phyloP scores from a whole-genome alignment of 768 basidiomycete genomes.

The Tephrocybe sp. region DNA sequence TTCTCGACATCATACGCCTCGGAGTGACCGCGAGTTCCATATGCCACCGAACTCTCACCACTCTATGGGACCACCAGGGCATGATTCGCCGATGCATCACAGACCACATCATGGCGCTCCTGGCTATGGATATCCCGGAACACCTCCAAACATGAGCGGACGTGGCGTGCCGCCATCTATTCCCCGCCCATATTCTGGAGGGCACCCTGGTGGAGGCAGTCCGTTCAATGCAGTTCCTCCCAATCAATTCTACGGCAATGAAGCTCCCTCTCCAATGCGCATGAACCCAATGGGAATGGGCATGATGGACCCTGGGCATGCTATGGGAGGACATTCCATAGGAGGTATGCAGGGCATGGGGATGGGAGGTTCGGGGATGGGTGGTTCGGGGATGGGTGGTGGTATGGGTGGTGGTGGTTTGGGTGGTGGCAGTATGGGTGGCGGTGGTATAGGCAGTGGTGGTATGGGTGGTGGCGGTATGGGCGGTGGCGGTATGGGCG shows the following conservation, averaged over 20 bases:
- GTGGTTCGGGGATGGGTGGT: conserved; percentile 14
- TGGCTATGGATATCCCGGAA: conserved; percentile 31
- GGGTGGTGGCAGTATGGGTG: conserved; percentile 6
- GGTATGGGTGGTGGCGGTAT: conserved; percentile 21
- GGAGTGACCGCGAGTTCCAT: conserved; percentile 28
- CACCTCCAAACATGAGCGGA: conserved; percentile 28
- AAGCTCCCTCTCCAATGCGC: conserved; percentile 31
- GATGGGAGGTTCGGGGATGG: conserved; percentile 13
- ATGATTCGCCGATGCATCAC: conserved; percentile 28
- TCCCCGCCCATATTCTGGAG: conserved; percentile 26
- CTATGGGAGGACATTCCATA: conserved; percentile 17
- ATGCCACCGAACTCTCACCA: conserved; percentile 23
- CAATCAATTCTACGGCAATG: conserved; percentile 30
- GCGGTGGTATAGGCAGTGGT: conserved; percentile 21
- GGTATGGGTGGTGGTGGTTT: conserved; percentile 19
- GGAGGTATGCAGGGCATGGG: conserved; percentile 22
- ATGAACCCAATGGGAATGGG: conserved; percentile 30
- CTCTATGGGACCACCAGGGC: conserved; percentile 24
- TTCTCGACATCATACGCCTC: conserved; percentile 30
- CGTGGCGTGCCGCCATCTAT: conserved; percentile 27
- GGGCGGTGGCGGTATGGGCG: conserved; percentile 11
- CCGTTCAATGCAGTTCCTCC: conserved; percentile 31
- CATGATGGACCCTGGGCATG: conserved; percentile 18
- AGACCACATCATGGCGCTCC: conserved; percentile 23
- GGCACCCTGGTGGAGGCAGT: conserved; percentile 22